These are phyloP conservation scores for Favolaschia claudopus DNA, from an alignment of 768 basidiomycete species.

Conservation along the genomic window DNA sequence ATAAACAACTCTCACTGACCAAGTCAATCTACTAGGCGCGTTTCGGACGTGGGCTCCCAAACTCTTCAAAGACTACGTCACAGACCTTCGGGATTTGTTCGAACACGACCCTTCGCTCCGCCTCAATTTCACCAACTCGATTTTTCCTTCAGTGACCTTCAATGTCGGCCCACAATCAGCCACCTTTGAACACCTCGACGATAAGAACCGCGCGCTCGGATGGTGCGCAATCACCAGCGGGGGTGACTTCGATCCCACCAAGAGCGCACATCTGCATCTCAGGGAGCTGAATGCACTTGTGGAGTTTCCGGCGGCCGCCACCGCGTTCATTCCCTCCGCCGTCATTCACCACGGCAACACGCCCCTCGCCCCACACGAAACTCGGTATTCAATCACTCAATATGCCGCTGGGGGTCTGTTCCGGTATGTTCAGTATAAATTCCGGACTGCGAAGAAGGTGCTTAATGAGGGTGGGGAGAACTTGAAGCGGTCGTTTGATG, in stretches of 20 bases:
- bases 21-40: too few species aligned
- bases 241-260: constrained; percentile 31
- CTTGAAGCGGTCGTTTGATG: background rate
- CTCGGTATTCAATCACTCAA: constrained; percentile 33
- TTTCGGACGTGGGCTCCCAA: constrained; percentile 33
- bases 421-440: constrained; percentile 32
- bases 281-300: constrained; percentile 32
- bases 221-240: constrained; percentile 36
- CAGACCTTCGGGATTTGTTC: constrained; percentile 13
- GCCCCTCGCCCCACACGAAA: constrained; percentile 25
- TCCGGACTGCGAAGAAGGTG: constrained; percentile 8
- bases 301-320: constrained; percentile 31
- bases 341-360: constrained; percentile 31
- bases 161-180: constrained; percentile 34
- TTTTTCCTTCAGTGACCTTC: constrained; percentile 36
- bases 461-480: background rate
- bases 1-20: constrained; percentile 23
- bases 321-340: constrained; percentile 32
- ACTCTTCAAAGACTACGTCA: constrained; percentile 26
- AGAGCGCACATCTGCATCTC: constrained; percentile 37
- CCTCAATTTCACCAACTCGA: constrained; percentile 34
- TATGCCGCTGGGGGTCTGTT: constrained; percentile 35
- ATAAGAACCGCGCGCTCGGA: constrained; percentile 33
- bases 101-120: constrained; percentile 9
- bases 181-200: constrained; percentile 31